Evolutionary conservation across 2,329 filamentous ascomycete species (phyloP).

Genomic region (Remersonia thermophila): DNA sequence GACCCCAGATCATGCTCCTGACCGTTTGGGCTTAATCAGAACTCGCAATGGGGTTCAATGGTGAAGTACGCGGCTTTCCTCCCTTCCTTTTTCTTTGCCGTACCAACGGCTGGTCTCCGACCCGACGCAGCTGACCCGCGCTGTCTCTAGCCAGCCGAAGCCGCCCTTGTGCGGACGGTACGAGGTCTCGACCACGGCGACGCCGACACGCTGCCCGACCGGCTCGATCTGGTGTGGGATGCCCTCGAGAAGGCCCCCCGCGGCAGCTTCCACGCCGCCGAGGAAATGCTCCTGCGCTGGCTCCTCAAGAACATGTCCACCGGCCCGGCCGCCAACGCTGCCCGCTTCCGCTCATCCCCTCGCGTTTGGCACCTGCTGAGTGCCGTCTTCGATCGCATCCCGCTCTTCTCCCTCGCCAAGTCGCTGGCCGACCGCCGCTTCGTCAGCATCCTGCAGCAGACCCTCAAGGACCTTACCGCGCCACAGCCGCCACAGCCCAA

Average conservation of each 20-base stretch:
- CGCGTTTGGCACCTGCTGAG: conserved; percentile 50
- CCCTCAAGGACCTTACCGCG: conserved; percentile 44
- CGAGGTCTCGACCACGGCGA: conserved; percentile 43
- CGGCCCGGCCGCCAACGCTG: conserved; percentile 31
- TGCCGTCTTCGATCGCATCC: conserved; percentile 51
- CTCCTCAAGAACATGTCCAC: conserved; percentile 48
- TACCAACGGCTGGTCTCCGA: too few relatives aligned
- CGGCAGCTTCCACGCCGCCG: conserved; percentile 37
- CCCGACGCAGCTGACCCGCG: conserved; percentile 4
- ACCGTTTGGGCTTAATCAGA: background rate
- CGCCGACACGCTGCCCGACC: conserved; percentile 31
- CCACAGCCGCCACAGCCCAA: background rate
- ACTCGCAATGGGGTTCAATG: conserved; percentile 5
- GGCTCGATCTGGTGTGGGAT: conserved; percentile 37
- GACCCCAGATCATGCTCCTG: conserved; percentile 5
- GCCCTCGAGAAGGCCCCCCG: conserved; percentile 31
- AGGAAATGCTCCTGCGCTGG: conserved; percentile 49
- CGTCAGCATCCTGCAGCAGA: conserved; percentile 50
- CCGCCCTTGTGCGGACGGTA: conserved; percentile 37
- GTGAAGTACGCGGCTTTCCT: conserved; percentile 6
- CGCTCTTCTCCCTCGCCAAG: conserved; percentile 55
- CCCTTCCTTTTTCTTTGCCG: background rate
- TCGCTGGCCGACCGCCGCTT: conserved; percentile 61
- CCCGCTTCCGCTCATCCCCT: conserved; percentile 42
- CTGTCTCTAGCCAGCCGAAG: conserved; percentile 11